A percentile compares a stretch with the other conserved stretches of the same genome.
These are phyloP conservation scores for Datisca glomerata DNA, from an alignment of 306 rosid species.

Conservation along the genomic window DNA sequence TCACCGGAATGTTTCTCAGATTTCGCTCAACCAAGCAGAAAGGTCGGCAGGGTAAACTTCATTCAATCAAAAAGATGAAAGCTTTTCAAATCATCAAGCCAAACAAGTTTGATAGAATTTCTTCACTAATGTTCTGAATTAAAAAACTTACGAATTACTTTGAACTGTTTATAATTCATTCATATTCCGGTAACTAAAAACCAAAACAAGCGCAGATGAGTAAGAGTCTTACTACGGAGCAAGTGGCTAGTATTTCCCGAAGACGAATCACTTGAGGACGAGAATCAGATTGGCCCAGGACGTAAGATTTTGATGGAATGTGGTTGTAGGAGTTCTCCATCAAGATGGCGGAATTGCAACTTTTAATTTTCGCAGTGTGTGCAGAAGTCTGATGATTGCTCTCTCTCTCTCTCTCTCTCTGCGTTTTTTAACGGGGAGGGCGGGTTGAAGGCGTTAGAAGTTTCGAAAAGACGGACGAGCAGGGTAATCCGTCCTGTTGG, in stretches of 20 bases:
- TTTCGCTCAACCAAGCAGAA: too few species aligned
- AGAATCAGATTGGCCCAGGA: constrained; percentile 16
- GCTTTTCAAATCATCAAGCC: neutral
- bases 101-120: neutral
- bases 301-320: constrained; percentile 11
- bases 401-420: neutral
- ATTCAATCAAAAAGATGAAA: neutral
- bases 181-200: constrained; percentile 5
- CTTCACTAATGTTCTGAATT: neutral
- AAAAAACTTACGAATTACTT: too few species aligned
- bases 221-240: constrained; percentile 34
- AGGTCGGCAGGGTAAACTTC: too few species aligned
- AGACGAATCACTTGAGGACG: constrained; percentile 26
- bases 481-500: neutral
- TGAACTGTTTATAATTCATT: too few species aligned
- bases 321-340: constrained; percentile 10
- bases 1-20: too few species aligned
- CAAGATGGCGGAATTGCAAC: constrained; percentile 9
- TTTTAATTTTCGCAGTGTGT: neutral
- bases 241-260: constrained; percentile 35
- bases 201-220: neutral
- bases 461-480: neutral
- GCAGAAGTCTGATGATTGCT: neutral
- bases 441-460: neutral
- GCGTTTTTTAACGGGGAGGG: neutral